These are phyloP conservation scores for Gomphus bonarii DNA, from an alignment of 1,284 basidiomycete species.

Conservation along the genomic window DNA sequence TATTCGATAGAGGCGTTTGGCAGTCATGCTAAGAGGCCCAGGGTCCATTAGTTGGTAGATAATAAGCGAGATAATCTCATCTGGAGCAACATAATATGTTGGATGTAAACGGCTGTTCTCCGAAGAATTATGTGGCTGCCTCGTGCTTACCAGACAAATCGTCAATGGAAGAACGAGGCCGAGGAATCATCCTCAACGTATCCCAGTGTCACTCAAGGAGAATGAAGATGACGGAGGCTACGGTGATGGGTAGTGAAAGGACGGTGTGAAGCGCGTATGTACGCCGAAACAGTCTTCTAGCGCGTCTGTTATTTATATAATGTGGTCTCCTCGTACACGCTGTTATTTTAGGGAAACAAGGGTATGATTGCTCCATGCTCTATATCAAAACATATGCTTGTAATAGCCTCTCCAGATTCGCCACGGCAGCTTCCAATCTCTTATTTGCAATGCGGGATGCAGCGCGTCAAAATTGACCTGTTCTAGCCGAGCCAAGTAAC, in stretches of 20 bases:
- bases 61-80: slow-evolving; percentile 63
- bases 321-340: not conserved
- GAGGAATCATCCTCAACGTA: not conserved
- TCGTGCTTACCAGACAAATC: slow-evolving; percentile 9
- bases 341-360: not conserved
- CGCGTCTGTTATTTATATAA: slow-evolving; percentile 1
- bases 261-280: not conserved
- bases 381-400: slow-evolving; percentile 41
- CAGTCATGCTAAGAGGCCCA: slow-evolving; percentile 41
- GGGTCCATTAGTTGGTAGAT: slow-evolving; percentile 62
- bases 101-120: not conserved
- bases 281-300: not conserved
- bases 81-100: slow-evolving; percentile 24
- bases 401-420: slow-evolving; percentile 72
- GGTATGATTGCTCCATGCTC: not conserved
- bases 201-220: not conserved
- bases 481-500: slow-evolving; percentile 69
- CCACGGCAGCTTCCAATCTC: slow-evolving; percentile 84
- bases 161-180: not conserved
- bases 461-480: slow-evolving; percentile 79
- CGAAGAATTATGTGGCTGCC: not conserved
- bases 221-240: not conserved
- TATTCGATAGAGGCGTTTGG: slow-evolving; percentile 49
- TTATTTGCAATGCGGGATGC: slow-evolving; percentile 53
- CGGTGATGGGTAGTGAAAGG: not conserved